A percentile compares a stretch with the other conserved stretches of the same genome.
These are phyloP conservation scores for Globisporangium radiosum DNA, from an alignment of 352 stramenopile genomes.

Conservation along the genomic window DNA sequence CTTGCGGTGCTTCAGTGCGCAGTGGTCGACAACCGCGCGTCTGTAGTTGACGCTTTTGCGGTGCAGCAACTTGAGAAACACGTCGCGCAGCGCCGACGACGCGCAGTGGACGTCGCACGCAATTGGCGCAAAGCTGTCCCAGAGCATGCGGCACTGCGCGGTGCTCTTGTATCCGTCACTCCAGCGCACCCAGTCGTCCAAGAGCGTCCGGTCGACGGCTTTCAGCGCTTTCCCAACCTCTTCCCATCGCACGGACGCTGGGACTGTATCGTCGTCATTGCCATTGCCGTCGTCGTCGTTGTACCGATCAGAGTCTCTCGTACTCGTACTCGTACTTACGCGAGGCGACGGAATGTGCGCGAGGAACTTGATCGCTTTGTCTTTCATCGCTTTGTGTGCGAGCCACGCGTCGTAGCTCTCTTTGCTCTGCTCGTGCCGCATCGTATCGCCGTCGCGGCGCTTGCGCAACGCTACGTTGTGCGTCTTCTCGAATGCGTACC, in stretches of 20 bases:
- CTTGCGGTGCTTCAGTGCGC: constrained; percentile 48
- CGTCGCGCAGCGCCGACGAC: constrained; percentile 79
- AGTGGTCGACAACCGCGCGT: constrained; percentile 67
- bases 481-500: constrained; percentile 65
- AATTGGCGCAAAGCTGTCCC: constrained; percentile 80
- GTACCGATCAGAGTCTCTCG: not conserved
- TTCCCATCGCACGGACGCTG: constrained; percentile 48
- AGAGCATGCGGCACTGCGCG: constrained; percentile 61
- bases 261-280: constrained; percentile 20
- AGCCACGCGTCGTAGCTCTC: constrained; percentile 73
- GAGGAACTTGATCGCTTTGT: constrained; percentile 73
- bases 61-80: constrained; percentile 89
- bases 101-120: constrained; percentile 87
- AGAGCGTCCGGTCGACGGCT: constrained; percentile 72
- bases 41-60: constrained; percentile 84
- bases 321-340: not conserved
- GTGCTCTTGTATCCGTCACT: constrained; percentile 50
- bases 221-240: constrained; percentile 88
- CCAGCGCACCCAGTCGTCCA: constrained; percentile 84
- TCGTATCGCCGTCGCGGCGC: constrained; percentile 30
- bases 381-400: constrained; percentile 67
- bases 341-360: constrained; percentile 52
- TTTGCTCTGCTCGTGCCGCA: constrained; percentile 55
- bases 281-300: constrained; percentile 17
- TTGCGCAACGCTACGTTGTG: constrained; percentile 56